phyloP scores from a whole-genome alignment of 2,329 filamentous ascomycete species.

The Sclerotinia borealis region DNA sequence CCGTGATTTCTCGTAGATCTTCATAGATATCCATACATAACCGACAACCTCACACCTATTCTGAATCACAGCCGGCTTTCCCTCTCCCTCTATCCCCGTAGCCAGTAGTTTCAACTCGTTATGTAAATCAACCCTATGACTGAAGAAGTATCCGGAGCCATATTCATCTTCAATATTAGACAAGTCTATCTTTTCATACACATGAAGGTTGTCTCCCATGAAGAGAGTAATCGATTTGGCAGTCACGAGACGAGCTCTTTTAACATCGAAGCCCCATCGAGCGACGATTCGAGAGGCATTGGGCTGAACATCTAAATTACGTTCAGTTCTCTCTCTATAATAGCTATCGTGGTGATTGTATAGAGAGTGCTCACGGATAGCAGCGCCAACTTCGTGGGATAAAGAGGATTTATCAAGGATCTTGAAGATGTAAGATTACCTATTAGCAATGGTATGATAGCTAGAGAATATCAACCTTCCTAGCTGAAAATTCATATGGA shows the following conservation, averaged over 20 bases:
- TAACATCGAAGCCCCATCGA: constrained; percentile 39
- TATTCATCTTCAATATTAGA: constrained; percentile 15
- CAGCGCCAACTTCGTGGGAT: constrained; percentile 51
- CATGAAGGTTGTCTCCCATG: constrained; percentile 14
- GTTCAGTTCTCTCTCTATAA: neutral
- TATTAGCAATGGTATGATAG: neutral
- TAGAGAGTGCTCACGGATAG: constrained; percentile 37
- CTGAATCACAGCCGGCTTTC: constrained; percentile 34
- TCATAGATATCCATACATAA: constrained; percentile 12
- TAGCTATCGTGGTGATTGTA: neutral
- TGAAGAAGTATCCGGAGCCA: constrained; percentile 44
- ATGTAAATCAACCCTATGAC: constrained; percentile 49
- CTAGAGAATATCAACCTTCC: neutral
- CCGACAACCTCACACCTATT: constrained; percentile 37
- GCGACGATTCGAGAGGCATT: constrained; percentile 54
- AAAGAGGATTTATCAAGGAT: constrained; percentile 52
- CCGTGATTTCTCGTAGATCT: neutral
- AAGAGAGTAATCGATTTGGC: constrained; percentile 34
- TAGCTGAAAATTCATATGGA: neutral
- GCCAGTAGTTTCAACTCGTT: constrained; percentile 45
- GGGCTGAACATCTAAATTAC: constrained; percentile 42
- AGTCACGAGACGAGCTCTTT: constrained; percentile 34
- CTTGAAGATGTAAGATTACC: constrained; percentile 27
- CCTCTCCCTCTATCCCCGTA: constrained; percentile 34
- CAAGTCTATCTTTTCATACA: constrained; percentile 16